Base-by-base conservation (phyloP, 352 stramenopile genomes). In the Globisporangium nagaii region DNA sequence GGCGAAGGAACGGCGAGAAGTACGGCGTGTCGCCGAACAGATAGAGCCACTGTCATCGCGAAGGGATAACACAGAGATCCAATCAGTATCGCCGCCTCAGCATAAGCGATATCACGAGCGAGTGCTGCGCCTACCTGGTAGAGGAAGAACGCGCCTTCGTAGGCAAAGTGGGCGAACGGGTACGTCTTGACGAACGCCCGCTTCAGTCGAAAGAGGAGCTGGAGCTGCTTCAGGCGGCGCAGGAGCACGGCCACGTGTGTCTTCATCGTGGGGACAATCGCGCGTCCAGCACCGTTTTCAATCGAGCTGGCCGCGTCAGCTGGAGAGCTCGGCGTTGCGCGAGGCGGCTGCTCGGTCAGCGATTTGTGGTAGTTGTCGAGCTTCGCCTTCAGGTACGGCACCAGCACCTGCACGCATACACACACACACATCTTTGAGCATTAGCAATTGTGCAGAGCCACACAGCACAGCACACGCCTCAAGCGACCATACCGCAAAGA, bases 331-430 rank as follows among this genome's bases (percentile, higher is more conserved):
- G 54, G 39, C 37, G 51, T 15, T 11, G 56, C 32, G 17, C 58
- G 44, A 13, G 62, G 55, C 13, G 75, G 53, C 34, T 75, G 56
- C 43, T 80, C 73, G 10, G 55, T 49, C 6, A 86, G 60, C 24
- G 72, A 39, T 32, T 76, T 75, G 53, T 86, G 69, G 41, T 84
- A 83, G 20, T 68, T 63, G 51, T 93, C 82, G 44, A 90, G 54
- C 62, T 90, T 93, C 19, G 73, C 52, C 60, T 93, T 93, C 43
- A 93, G 53, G 40, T 93, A 93, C 63, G 81, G 81, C 36, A 92
- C 55, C 22, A 88, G 17, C 25, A 92, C 72, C 75, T 85, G 12
- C 35, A 49, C 22, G 42, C 11, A n/a, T 1, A 20, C 28, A 19
- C 31, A 60, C 25, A 51, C 11, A 50, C 10, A 19, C n/a, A 36